These are phyloP conservation scores for Lecanicillium sp. DNA, from an alignment of 2,329 filamentous ascomycete genomes.

Conservation along the genomic window DNA sequence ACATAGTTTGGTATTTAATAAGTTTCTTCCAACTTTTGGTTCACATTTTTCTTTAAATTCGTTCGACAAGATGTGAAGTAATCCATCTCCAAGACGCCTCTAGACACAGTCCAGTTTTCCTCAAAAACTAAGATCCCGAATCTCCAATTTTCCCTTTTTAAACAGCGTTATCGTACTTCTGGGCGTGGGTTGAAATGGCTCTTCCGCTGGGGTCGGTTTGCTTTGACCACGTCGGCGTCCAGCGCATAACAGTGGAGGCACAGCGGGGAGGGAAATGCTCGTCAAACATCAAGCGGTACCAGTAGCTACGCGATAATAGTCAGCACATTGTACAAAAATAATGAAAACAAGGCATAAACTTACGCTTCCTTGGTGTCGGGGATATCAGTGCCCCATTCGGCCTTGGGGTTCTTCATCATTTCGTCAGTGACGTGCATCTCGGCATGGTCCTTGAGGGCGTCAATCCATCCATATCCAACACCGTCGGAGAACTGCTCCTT, in stretches of 20 bases:
- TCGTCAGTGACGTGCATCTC: conserved; percentile 87
- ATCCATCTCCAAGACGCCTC: too few relatives aligned
- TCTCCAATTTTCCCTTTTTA: conserved; percentile 15
- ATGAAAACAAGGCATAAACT: conserved; percentile 22
- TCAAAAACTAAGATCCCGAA: too few relatives aligned
- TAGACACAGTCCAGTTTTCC: too few relatives aligned
- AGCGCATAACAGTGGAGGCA: conserved; percentile 88
- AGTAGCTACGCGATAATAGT: conserved; percentile 53
- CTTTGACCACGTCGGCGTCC: conserved; percentile 96
- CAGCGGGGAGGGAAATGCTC: conserved; percentile 94
- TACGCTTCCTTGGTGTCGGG: conserved; percentile 96
- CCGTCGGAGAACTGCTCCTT: conserved; percentile 99
- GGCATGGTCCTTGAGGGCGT: conserved; percentile 90
- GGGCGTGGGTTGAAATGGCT: conserved; percentile 68
- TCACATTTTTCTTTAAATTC: too few relatives aligned
- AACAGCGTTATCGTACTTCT: conserved; percentile 57
- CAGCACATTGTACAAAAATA: conserved; percentile 13
- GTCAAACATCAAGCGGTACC: conserved; percentile 98
- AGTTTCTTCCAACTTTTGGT: too few relatives aligned
- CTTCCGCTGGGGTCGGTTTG: conserved; percentile 92
- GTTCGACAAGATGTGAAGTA: too few relatives aligned
- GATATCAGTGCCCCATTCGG: conserved; percentile 87
- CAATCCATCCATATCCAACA: conserved; percentile 98
- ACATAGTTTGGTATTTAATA: too few relatives aligned
- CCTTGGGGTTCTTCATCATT: conserved; percentile 97